A percentile compares a stretch with the other conserved stretches of the same genome.
Evolutionary conservation across 345 rosid genomes (phyloP).

Genomic region (Raphanus sativus): DNA sequence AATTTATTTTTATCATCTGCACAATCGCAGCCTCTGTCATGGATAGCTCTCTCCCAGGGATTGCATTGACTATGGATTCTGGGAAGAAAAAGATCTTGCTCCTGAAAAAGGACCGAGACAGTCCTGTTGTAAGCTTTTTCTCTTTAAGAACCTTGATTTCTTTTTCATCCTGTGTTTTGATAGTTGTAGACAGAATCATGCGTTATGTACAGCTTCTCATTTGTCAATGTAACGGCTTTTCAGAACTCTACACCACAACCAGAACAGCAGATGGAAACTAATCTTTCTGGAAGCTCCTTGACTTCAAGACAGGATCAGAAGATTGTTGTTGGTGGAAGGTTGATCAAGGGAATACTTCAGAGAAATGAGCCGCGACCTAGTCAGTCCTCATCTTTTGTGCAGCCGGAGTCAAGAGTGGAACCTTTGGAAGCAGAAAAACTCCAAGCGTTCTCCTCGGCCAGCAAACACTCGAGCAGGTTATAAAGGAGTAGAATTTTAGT

Average conservation of each 20-base stretch:
- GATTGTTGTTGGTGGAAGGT: constrained; percentile 48
- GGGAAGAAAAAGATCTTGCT: constrained; percentile 61
- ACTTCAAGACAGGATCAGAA: constrained; percentile 47
- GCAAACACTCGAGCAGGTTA: constrained; percentile 26
- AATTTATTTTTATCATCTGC: neutral
- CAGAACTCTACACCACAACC: constrained; percentile 41
- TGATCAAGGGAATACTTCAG: constrained; percentile 53
- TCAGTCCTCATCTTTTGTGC: constrained; percentile 37
- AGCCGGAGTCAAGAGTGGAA: constrained; percentile 47
- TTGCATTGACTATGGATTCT: constrained; percentile 50
- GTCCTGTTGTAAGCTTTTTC: constrained; percentile 46
- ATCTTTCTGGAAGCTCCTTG: constrained; percentile 37
- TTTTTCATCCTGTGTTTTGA: neutral
- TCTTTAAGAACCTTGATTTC: neutral
- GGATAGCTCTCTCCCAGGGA: constrained; percentile 49
- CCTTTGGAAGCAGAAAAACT: constrained; percentile 38
- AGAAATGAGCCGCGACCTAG: constrained; percentile 42
- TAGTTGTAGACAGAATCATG: neutral
- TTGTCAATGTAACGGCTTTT: constrained; percentile 11
- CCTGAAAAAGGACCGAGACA: constrained; percentile 50
- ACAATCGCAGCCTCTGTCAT: constrained; percentile 31
- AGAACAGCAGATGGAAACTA: constrained; percentile 38
- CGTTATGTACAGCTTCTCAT: neutral
- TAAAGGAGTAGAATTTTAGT: constrained; percentile 31
- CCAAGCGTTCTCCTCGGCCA: constrained; percentile 37